phyloP scores from a whole-genome alignment of 768 basidiomycete genomes.

The Mycena belliarum region DNA sequence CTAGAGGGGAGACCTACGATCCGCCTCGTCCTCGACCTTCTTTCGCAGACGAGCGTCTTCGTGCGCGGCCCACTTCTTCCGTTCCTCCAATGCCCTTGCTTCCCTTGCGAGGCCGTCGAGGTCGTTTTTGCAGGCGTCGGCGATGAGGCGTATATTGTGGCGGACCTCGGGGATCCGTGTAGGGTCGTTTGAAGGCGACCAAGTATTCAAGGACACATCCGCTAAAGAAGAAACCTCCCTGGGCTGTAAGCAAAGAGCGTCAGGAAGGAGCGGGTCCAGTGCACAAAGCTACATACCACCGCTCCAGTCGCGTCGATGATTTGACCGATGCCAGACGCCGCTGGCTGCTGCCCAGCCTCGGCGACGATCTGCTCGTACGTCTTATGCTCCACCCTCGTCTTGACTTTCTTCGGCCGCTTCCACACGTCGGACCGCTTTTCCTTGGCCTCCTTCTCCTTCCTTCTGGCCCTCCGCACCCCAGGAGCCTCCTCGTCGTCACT shows the following conservation, averaged over 20 bases:
- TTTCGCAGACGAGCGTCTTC: slow-evolving; percentile 75
- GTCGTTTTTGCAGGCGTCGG: slow-evolving; percentile 79
- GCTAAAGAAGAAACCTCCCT: slow-evolving; percentile 85
- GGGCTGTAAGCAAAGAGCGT: slow-evolving; percentile 47
- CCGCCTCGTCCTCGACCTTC: slow-evolving; percentile 74
- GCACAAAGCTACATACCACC: slow-evolving; percentile 57
- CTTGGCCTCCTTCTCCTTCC: slow-evolving; percentile 53
- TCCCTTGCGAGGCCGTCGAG: slow-evolving; percentile 89
- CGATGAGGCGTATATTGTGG: slow-evolving; percentile 89
- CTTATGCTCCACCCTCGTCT: slow-evolving; percentile 88
- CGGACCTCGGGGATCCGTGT: slow-evolving; percentile 95
- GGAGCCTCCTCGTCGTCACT: slow-evolving; percentile 71
- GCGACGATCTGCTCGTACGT: slow-evolving; percentile 95
- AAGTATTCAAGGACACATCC: slow-evolving; percentile 71
- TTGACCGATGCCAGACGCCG: slow-evolving; percentile 65
- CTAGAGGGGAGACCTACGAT: slow-evolving; percentile 50
- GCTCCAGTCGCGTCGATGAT: slow-evolving; percentile 96
- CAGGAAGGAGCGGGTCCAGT: neutral
- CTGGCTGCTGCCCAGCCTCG: slow-evolving; percentile 70
- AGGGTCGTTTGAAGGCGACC: slow-evolving; percentile 86
- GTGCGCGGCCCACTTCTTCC: slow-evolving; percentile 66
- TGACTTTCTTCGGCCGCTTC: slow-evolving; percentile 85
- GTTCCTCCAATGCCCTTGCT: slow-evolving; percentile 79
- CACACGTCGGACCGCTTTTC: slow-evolving; percentile 75
- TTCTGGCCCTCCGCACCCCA: slow-evolving; percentile 48